Evolutionary conservation across 1,284 basidiomycete genomes (phyloP), one percentile per base, ranked within the genome.

Genomic region (Heterobasidion annosum): DNA sequence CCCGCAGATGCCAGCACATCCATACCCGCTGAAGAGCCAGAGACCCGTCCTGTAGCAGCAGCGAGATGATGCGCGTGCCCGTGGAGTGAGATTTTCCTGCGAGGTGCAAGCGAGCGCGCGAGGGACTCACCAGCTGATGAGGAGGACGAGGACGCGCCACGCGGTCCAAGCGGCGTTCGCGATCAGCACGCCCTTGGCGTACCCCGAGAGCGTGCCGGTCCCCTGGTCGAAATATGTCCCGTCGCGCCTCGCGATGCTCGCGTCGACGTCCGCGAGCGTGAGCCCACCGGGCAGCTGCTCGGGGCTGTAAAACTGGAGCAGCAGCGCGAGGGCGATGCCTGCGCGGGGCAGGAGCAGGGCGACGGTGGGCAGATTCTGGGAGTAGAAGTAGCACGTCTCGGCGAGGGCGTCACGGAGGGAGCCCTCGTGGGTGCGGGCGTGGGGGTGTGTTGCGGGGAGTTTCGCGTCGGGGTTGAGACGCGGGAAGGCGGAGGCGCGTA

Each of bases 311-410:
- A 86, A 91, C 0, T 78, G 71, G 45, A 92, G 70, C 25, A 93
- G 73, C 18, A 91, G 65, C 0, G 86, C 83, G 8, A 91, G 67
- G 37, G 74, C 77, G 47, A 94, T 72, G 9, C 81, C 88, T 33
- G 88, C 88, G 57, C 91, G 79, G 33, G 91, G 91, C n/a, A 92
- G 71, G 44, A 93, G 76, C 19, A 89, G 75, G 8, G 81, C 75
- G 37, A 92, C 79, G 0, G 86, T 88, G 1, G 91, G 86, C 42
- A 85, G 65, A 64, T 91, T 90, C 70, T 93, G 91, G 0, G 88
- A 79, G 59, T 89, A 83, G 63, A 81, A 81, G 73, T 83, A 88
- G 63, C 79, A 87, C 6, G 83, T 83, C 69, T 93, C 91, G 8
- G 91, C 85, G 50, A 89, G 70, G 54, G 82, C 84, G 59, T 85